A percentile compares a stretch with the other conserved stretches of the same genome.
Conservation (phyloP, 1,284 basidiomycete genomes). For the Cryptococcus floricola region DNA sequence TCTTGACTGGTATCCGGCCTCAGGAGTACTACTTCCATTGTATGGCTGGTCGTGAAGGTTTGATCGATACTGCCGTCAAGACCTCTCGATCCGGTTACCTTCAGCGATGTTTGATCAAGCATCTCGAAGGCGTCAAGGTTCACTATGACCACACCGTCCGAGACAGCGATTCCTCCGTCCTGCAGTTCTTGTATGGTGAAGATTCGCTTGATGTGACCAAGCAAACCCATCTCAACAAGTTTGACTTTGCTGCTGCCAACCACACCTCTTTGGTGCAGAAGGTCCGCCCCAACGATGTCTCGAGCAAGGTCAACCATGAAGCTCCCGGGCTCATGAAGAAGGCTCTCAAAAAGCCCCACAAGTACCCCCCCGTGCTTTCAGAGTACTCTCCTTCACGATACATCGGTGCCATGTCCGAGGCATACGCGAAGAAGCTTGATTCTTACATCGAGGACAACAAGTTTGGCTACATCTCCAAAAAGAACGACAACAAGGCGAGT, state of each 20-base stretch:
- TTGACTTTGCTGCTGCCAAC: conserved; percentile 91
- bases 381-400: conserved; percentile 73
- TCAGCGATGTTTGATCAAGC: conserved; percentile 97
- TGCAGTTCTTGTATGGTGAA: conserved; percentile 97
- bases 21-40: conserved; percentile 99
- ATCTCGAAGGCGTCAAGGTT: conserved; percentile 90
- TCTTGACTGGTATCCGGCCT: conserved; percentile 96
- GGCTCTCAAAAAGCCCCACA: conserved; percentile 68
- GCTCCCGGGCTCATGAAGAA: conserved; percentile 83
- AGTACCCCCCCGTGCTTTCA: conserved; percentile 71
- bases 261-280: conserved; percentile 72
- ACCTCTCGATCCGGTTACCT: conserved; percentile 98
- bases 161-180: conserved; percentile 85
- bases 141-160: conserved; percentile 99
- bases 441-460: conserved; percentile 79
- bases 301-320: conserved; percentile 60
- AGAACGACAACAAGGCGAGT: conserved; percentile 48
- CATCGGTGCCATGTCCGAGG: conserved; percentile 89
- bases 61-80: conserved; percentile 99
- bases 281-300: conserved; percentile 64
- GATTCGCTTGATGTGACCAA: conserved; percentile 96
- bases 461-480: conserved; percentile 66
- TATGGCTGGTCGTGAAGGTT: conserved; percentile 98
- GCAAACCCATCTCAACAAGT: conserved; percentile 82
- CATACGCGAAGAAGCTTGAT: conserved; percentile 77